Conservation (phyloP, 129 eudicot species). For the Deinandra increscens region DNA sequence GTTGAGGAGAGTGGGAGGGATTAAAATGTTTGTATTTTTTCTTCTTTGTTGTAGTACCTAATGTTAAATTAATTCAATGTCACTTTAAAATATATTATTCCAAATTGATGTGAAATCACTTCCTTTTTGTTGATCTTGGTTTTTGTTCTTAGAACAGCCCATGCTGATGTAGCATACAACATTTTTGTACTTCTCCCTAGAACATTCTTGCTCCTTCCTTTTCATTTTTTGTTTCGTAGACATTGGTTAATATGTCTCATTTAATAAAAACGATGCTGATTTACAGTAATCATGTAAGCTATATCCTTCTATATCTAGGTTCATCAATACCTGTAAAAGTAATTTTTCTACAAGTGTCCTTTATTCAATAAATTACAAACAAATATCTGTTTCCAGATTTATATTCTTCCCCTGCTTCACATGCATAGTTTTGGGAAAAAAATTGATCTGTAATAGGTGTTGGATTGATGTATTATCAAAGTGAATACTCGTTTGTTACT, state of each 20-base stretch:
- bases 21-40: too few relatives aligned
- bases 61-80: too few relatives aligned
- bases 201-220: background rate
- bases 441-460: background rate
- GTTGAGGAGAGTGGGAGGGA: too few relatives aligned
- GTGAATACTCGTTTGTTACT: background rate
- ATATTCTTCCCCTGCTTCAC: background rate
- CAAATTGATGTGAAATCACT: too few relatives aligned
- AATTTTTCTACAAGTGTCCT: background rate
- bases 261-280: too few relatives aligned
- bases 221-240: too few relatives aligned
- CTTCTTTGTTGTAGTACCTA: too few relatives aligned
- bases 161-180: background rate
- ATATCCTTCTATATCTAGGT: background rate
- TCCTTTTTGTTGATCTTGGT: too few relatives aligned
- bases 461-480: background rate
- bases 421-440: background rate
- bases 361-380: background rate
- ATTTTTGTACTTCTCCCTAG: background rate
- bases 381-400: background rate
- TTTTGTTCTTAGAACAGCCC: too few relatives aligned
- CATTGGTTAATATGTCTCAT: too few relatives aligned
- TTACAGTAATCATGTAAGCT: background rate
- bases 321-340: background rate
- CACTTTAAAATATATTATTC: too few relatives aligned